Evolutionary conservation across 2,329 filamentous ascomycete genomes (phyloP), one percentile per base, ranked within the genome.

Genomic region (Dactylellina sp.): DNA sequence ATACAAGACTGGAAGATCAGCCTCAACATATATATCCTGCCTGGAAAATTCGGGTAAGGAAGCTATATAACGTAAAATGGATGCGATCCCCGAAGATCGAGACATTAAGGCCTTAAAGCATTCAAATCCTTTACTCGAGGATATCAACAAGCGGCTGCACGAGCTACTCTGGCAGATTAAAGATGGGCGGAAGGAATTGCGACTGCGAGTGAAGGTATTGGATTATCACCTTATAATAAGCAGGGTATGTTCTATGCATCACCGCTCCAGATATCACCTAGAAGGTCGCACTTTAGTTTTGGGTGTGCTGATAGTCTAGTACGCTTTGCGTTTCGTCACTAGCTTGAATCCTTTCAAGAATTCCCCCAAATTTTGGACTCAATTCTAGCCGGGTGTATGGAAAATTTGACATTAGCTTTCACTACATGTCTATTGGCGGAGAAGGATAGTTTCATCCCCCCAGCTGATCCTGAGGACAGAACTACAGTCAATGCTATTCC

Each of bases 311-410:
- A 32, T 9, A 32, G 5, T 9, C 28, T 5, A 9, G 9, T 32
- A 9, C 5, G 5, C 28, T 32, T 32, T 32, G 28, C 9, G 28
- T 32, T 7, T 7, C 3, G 7, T 37, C 5, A 7, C 4, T 40
- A 76, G 75, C 87, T 99, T 55, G 93, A 97, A 77, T 89, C 91
- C 1, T 99, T 98, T 78, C 94, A 98, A 84, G 93, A 97, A 83
- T 89, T 96, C 76, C 95, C 95, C 16, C 95, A 99, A 80, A 86
- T 98, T 40, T 86, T 99, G 24, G 95, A 99, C 81, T 88, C 92
- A 7, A 87, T 94, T 80, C 85, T 99, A 44, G 88, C 90, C 56
- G 85, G 83, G 76, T 88, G 96, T 81, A 84, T 98, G 55, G 89
- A 91, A 22, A 83, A 87, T 42, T 84, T 98, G 37, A 88, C 92